phyloP scores from a whole-genome alignment of 352 stramenopile genomes.

The Globisporangium lucens region DNA sequence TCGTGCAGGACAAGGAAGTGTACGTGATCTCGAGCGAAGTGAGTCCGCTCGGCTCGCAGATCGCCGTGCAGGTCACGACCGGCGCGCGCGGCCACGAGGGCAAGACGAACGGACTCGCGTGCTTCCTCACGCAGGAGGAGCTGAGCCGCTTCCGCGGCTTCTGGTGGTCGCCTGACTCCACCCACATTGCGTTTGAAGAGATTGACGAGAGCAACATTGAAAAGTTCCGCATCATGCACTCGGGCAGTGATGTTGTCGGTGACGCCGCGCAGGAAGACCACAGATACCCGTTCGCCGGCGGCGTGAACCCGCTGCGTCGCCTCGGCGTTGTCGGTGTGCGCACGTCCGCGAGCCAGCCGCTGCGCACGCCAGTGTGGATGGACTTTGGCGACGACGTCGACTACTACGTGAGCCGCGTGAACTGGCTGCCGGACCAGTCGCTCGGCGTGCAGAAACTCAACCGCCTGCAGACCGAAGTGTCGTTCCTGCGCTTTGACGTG shows the following conservation, averaged over 20 bases:
- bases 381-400: slow-evolving; percentile 64
- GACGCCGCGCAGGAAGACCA: slow-evolving; percentile 70
- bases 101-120: slow-evolving; percentile 93
- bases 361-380: slow-evolving; percentile 70
- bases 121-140: slow-evolving; percentile 97
- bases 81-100: slow-evolving; percentile 66
- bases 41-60: slow-evolving; percentile 26
- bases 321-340: slow-evolving; percentile 74
- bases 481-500: slow-evolving; percentile 81
- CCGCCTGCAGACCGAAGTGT: slow-evolving; percentile 70
- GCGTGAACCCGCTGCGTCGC: slow-evolving; percentile 86
- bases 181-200: slow-evolving; percentile 85
- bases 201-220: slow-evolving; percentile 94
- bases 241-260: slow-evolving; percentile 69
- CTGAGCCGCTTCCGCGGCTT: slow-evolving; percentile 96
- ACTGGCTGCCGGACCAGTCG: slow-evolving; percentile 93
- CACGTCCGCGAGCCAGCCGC: slow-evolving; percentile 20
- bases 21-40: slow-evolving; percentile 84
- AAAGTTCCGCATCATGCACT: slow-evolving; percentile 95
- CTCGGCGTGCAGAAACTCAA: slow-evolving; percentile 89
- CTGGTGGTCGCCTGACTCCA: slow-evolving; percentile 93
- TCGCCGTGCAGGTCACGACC: slow-evolving; percentile 66
- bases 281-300: slow-evolving; percentile 93
- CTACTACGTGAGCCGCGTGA: slow-evolving; percentile 92
- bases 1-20: slow-evolving; percentile 93